phyloP scores from a whole-genome alignment of 2,329 filamentous ascomycete species.

The Sporothrix sp. region DNA sequence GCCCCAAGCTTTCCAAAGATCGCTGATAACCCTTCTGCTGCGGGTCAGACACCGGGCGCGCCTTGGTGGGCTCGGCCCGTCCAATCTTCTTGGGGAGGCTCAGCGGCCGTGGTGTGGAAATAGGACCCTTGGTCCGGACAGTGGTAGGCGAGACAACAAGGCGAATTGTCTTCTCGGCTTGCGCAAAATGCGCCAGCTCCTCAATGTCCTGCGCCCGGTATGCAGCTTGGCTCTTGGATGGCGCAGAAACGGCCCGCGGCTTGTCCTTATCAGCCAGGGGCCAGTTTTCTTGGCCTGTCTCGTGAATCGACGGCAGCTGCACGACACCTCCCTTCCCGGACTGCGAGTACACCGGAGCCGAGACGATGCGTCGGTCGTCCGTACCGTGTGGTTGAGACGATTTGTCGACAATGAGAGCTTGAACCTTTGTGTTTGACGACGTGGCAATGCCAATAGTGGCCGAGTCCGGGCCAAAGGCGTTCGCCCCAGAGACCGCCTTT shows the following conservation, averaged over 20 bases:
- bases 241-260: conserved; percentile 38
- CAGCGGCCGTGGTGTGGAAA: conserved; percentile 2
- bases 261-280: conserved; percentile 24
- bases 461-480: background rate
- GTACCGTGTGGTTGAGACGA: background rate
- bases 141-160: conserved; percentile 16
- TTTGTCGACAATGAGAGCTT: conserved; percentile 1
- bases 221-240: conserved; percentile 24
- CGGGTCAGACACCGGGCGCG: background rate
- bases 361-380: conserved; percentile 37
- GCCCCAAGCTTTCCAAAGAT: background rate
- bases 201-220: conserved; percentile 14
- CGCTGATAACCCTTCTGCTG: background rate
- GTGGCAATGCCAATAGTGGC: background rate
- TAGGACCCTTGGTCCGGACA: background rate
- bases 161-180: conserved; percentile 17
- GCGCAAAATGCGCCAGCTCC: conserved; percentile 7
- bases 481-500: background rate
- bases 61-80: background rate
- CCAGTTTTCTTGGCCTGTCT: conserved; percentile 27
- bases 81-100: conserved; percentile 7
- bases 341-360: conserved; percentile 40
- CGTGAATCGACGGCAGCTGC: conserved; percentile 40
- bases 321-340: conserved; percentile 28
- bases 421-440: conserved; percentile 4